Evolutionary conservation across 257 asterid species (phyloP).

Genomic region (Hygrophila difformis): DNA sequence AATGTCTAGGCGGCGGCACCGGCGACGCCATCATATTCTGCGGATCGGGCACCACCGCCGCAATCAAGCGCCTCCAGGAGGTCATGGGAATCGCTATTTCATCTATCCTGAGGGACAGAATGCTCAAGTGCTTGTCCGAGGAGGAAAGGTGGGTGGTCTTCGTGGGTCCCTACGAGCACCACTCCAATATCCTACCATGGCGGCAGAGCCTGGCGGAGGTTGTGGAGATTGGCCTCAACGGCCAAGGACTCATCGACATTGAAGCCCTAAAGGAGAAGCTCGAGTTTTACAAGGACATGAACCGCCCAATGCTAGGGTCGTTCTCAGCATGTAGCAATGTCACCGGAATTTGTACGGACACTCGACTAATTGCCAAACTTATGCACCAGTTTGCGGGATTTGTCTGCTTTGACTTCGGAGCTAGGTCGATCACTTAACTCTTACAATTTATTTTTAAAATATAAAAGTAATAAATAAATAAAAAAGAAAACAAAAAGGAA

Average conservation of each 20-base stretch:
- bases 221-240: conserved; percentile 55
- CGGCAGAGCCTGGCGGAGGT: conserved; percentile 71
- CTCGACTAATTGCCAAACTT: conserved; percentile 35
- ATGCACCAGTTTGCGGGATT: conserved; percentile 56
- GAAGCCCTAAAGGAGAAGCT: conserved; percentile 33
- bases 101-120: conserved; percentile 36
- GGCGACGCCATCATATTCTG: conserved; percentile 44
- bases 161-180: conserved; percentile 75
- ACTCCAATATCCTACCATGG: conserved; percentile 72
- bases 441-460: no score
- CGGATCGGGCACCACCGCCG: conserved; percentile 70
- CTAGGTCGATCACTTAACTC: conserved; percentile 37
- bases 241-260: conserved; percentile 40
- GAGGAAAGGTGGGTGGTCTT: conserved; percentile 61
- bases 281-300: conserved; percentile 17
- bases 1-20: conserved; percentile 53
- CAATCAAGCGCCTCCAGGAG: conserved; percentile 62
- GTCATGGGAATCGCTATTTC: conserved; percentile 56
- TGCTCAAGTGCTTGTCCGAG: conserved; percentile 20
- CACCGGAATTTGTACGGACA: conserved; percentile 48
- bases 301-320: conserved; percentile 52
- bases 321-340: conserved; percentile 84
- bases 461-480: no score
- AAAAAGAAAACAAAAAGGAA: no score
- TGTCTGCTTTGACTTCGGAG: conserved; percentile 65